Conservation (phyloP, 352 stramenopile genomes). For the Phytophthora nicotianae region DNA sequence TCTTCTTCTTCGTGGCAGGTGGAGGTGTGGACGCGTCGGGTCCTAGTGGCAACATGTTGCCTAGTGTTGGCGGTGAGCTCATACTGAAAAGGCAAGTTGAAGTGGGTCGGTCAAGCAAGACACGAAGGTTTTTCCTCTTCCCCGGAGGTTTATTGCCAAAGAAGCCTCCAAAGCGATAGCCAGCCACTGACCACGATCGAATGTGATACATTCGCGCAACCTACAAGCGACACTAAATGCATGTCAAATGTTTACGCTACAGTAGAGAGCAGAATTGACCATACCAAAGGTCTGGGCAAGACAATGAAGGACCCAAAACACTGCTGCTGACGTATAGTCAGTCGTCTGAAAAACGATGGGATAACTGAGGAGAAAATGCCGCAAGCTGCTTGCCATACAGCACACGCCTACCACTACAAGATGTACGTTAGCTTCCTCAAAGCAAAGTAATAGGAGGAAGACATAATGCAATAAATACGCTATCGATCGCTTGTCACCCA, state of each 20-base stretch:
- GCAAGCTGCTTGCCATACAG: too few species aligned
- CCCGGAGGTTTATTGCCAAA: constrained; percentile 22
- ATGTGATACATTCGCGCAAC: background rate
- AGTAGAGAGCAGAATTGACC: too few species aligned
- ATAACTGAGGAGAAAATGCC: too few species aligned
- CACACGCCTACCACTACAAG: too few species aligned
- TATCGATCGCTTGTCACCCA: too few species aligned
- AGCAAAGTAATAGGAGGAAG: too few species aligned
- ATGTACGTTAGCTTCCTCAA: too few species aligned
- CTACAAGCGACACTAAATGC: background rate
- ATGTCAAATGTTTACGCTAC: background rate
- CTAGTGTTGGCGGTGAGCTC: constrained; percentile 31
- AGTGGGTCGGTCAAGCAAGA: constrained; percentile 24
- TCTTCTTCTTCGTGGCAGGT: constrained; percentile 69
- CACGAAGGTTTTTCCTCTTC: constrained; percentile 35
- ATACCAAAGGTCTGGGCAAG: too few species aligned
- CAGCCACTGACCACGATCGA: background rate
- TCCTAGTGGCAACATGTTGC: constrained; percentile 31
- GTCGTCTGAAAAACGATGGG: too few species aligned
- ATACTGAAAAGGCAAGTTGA: constrained; percentile 45
- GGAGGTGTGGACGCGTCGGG: constrained; percentile 3
- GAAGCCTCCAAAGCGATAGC: background rate
- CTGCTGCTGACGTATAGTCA: too few species aligned
- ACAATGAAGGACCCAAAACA: too few species aligned
- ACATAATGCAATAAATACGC: too few species aligned